Evolutionary conservation across 148 eudicot species (phyloP).

Genomic region (Rhododendron williamsianum): DNA sequence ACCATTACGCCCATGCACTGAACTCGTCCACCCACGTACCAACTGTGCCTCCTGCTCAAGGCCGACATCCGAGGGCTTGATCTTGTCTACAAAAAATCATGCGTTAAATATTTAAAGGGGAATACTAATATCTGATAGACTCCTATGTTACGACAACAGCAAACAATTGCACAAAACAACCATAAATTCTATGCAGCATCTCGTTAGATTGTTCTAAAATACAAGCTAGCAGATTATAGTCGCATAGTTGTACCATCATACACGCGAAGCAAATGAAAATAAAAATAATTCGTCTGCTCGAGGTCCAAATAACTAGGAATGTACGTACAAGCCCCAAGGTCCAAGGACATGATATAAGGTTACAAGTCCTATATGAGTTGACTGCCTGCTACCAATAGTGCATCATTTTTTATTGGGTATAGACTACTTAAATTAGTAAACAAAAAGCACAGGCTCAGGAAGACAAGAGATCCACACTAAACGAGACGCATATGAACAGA

Average conservation of each 20-base stretch:
- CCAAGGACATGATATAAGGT: not conserved
- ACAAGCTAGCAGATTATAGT: not conserved
- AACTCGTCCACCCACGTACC: conserved; percentile 63
- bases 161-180: not conserved
- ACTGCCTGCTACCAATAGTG: not conserved
- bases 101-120: not conserved
- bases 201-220: not conserved
- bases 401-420: not conserved
- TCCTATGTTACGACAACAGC: not conserved
- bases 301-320: not conserved
- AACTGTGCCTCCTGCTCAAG: conserved; percentile 95
- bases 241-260: not conserved
- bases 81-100: conserved; percentile 49
- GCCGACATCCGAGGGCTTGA: conserved; percentile 97
- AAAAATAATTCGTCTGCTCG: too few species aligned
- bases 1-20: conserved; percentile 61
- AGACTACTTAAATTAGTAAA: not conserved
- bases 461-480: not conserved
- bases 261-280: not conserved
- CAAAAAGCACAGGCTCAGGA: not conserved
- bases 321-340: not conserved
- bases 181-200: not conserved
- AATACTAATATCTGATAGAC: not conserved
- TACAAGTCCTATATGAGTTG: not conserved
- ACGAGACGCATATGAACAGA: not conserved